Evolutionary conservation across 352 stramenopile genomes (phyloP).

Genomic region (Labyrinthula sp.): DNA sequence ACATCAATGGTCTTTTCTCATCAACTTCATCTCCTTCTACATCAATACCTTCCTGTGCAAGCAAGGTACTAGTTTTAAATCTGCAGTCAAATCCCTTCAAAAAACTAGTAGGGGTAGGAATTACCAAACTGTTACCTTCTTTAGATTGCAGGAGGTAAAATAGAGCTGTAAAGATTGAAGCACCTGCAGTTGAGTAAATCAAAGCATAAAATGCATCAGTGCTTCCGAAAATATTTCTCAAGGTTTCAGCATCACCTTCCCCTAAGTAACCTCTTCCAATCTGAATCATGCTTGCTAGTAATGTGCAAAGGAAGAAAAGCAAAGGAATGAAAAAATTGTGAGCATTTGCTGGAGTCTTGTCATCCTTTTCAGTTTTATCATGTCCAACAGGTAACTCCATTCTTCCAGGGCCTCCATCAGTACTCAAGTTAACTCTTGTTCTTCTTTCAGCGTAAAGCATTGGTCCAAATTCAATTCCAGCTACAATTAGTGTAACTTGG

Average conservation of each 20-base stretch:
- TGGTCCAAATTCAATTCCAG: constrained; percentile 35
- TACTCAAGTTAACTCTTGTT: constrained; percentile 36
- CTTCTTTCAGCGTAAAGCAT: constrained; percentile 42
- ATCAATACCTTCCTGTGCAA: no score
- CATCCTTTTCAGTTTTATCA: constrained; percentile 34
- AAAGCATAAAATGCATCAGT: constrained; percentile 36
- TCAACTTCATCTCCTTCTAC: constrained; percentile 8
- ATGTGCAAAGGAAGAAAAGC: constrained; percentile 35
- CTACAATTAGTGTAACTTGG: constrained; percentile 11
- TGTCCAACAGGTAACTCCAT: constrained; percentile 6
- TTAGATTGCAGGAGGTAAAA: constrained; percentile 41
- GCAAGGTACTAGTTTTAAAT: not conserved
- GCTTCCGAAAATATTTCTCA: constrained; percentile 37
- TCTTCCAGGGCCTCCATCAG: constrained; percentile 33
- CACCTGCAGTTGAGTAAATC: constrained; percentile 38
- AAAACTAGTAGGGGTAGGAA: constrained; percentile 31
- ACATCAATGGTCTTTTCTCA: constrained; percentile 34
- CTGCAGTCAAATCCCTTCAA: no score
- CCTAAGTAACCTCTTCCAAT: constrained; percentile 30
- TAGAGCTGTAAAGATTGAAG: constrained; percentile 29
- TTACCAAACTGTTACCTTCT: constrained; percentile 33
- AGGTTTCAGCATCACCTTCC: constrained; percentile 25
- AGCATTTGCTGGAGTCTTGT: constrained; percentile 35
- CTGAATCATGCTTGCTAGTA: constrained; percentile 37
- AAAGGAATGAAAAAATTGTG: constrained; percentile 39